Evolutionary conservation across 352 stramenopile genomes (phyloP).

Genomic region (Plasmopara halstedii): DNA sequence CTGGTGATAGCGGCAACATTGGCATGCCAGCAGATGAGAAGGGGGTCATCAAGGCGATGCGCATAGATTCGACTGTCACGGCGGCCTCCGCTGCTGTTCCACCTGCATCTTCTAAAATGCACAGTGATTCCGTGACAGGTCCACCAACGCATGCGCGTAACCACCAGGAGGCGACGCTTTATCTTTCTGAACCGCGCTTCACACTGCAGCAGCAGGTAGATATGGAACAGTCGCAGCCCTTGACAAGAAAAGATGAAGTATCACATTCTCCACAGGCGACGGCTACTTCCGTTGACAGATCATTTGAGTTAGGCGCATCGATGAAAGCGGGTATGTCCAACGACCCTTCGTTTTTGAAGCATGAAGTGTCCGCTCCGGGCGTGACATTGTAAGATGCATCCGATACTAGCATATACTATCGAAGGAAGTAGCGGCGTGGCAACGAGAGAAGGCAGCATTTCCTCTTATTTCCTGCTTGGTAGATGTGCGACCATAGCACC

Average conservation of each 20-base stretch:
- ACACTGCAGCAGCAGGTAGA: constrained; percentile 35
- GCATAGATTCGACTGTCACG: constrained; percentile 23
- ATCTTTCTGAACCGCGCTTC: constrained; percentile 28
- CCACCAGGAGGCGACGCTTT: constrained; percentile 25
- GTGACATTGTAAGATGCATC: constrained; percentile 25
- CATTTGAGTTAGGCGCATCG: constrained; percentile 21
- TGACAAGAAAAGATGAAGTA: constrained; percentile 11
- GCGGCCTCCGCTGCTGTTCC: constrained; percentile 13
- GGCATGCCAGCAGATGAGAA: constrained; percentile 19
- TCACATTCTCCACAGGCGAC: constrained; percentile 22
- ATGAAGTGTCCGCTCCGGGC: constrained; percentile 24
- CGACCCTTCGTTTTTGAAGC: too few species aligned
- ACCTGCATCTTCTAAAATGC: constrained; percentile 25
- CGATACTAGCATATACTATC: constrained; percentile 17
- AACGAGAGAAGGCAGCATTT: constrained; percentile 14
- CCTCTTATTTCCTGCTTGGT: constrained; percentile 26
- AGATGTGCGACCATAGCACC: constrained; percentile 11
- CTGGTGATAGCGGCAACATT: constrained; percentile 7
- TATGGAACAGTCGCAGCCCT: constrained; percentile 20
- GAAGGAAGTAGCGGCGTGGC: constrained; percentile 7
- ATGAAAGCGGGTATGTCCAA: too few species aligned
- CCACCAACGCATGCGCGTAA: constrained; percentile 18
- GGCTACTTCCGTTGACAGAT: constrained; percentile 12
- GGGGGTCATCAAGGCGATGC: constrained; percentile 19
- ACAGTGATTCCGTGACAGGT: constrained; percentile 28